Evolutionary conservation across 495 filamentous ascomycete species (phyloP).

Genomic region (Eremomyces bilateralis): DNA sequence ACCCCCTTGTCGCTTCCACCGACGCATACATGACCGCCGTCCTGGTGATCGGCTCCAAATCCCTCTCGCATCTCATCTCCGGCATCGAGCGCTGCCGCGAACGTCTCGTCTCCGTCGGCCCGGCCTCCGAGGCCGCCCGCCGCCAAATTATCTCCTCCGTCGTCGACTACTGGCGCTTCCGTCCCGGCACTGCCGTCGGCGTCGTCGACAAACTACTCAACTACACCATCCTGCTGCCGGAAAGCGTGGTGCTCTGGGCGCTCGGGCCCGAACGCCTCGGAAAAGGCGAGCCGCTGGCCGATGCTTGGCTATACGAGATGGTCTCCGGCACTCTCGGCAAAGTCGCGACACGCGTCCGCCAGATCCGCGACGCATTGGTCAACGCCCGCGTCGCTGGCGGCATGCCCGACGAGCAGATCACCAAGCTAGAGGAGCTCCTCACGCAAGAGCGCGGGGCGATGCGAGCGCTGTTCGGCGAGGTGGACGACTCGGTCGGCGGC

Average conservation of each 20-base stretch:
- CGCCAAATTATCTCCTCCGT: slow-evolving; percentile 79
- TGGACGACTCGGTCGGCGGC: slow-evolving; percentile 56
- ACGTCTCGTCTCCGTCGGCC: slow-evolving; percentile 57
- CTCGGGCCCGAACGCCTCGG: slow-evolving; percentile 32
- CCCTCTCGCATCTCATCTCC: slow-evolving; percentile 82
- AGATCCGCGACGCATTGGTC: slow-evolving; percentile 32
- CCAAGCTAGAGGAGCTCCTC: slow-evolving; percentile 40
- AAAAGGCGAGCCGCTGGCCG: slow-evolving; percentile 45
- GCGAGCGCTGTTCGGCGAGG: slow-evolving; percentile 53
- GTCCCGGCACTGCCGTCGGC: slow-evolving; percentile 78
- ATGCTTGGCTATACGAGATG: slow-evolving; percentile 69
- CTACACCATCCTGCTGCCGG: slow-evolving; percentile 76
- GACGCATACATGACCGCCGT: slow-evolving; percentile 86
- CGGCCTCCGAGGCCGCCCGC: slow-evolving; percentile 46
- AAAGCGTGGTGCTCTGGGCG: slow-evolving; percentile 74
- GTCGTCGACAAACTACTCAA: slow-evolving; percentile 96
- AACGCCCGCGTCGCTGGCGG: neutral
- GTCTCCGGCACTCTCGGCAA: slow-evolving; percentile 73
- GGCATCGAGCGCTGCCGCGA: slow-evolving; percentile 95
- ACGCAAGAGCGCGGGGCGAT: slow-evolving; percentile 44
- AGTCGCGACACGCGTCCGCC: slow-evolving; percentile 72
- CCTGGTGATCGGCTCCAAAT: slow-evolving; percentile 81
- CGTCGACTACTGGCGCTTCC: slow-evolving; percentile 80
- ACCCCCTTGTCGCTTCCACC: slow-evolving; percentile 61
- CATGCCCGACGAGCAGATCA: slow-evolving; percentile 33